These are phyloP conservation scores for Calonectria naviculata DNA, from an alignment of 2,329 filamentous ascomycete species.

Conservation along the genomic window DNA sequence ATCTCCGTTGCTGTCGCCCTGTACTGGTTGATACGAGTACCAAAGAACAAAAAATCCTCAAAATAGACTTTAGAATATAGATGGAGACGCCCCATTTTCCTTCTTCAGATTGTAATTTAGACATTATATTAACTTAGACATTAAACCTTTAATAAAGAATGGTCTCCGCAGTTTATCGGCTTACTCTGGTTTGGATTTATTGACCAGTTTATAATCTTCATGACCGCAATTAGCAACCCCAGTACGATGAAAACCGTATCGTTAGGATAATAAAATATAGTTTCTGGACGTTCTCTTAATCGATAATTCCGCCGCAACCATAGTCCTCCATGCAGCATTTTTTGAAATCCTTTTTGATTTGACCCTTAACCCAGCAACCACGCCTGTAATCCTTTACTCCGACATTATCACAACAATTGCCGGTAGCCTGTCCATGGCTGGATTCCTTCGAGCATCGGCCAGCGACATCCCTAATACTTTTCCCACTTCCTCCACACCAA, in stretches of 20 bases:
- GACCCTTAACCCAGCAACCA: background rate
- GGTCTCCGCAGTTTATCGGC: background rate
- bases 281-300: background rate
- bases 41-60: constrained; percentile 37
- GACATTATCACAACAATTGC: background rate
- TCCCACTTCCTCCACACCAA: background rate
- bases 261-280: background rate
- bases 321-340: background rate
- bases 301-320: background rate
- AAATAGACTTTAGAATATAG: background rate
- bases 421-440: background rate
- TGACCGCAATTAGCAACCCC: too few relatives aligned
- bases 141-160: background rate
- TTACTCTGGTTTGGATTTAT: background rate
- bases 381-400: background rate
- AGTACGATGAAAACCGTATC: background rate
- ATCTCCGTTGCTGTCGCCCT: constrained; percentile 58
- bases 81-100: background rate
- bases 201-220: too few relatives aligned
- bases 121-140: background rate
- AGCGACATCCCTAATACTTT: background rate
- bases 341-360: background rate
- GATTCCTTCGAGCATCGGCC: background rate
- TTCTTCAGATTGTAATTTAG: background rate
- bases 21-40: constrained; percentile 58